A percentile compares a stretch with the other conserved stretches of the same genome.
Conservation (phyloP, 305 asterid species). For the Solanum chacoense region DNA sequence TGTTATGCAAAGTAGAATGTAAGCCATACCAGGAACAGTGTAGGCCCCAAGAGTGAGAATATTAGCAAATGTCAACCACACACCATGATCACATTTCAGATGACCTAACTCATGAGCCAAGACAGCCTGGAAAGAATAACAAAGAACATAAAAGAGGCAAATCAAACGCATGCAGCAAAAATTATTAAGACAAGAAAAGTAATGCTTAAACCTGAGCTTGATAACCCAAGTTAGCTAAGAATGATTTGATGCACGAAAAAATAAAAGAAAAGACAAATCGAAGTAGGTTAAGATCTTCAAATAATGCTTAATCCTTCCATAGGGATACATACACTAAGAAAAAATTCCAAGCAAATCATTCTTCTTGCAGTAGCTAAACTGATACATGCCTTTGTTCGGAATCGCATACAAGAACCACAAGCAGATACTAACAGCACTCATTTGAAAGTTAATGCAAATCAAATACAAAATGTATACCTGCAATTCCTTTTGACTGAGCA, state of each 20-base stretch:
- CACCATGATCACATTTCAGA: conserved; percentile 89
- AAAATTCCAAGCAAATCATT: not conserved
- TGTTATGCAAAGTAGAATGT: not conserved
- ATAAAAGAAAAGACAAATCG: not conserved
- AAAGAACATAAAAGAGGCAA: not conserved
- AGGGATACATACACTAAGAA: not conserved
- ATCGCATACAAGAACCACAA: not conserved
- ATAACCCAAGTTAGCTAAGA: not conserved
- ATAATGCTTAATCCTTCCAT: not conserved
- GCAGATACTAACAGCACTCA: not conserved
- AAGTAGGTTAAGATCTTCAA: not conserved
- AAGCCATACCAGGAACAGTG: conserved; percentile 60
- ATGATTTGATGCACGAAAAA: not conserved
- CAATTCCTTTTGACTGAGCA: conserved; percentile 70
- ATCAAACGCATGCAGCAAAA: not conserved
- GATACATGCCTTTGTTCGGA: not conserved
- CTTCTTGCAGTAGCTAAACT: not conserved
- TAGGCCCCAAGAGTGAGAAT: conserved; percentile 88
- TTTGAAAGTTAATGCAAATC: not conserved
- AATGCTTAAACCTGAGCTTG: not conserved
- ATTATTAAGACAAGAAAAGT: not conserved
- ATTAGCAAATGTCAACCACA: conserved; percentile 87
- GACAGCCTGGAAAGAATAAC: conserved; percentile 45
- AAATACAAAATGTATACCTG: conserved; percentile 38
- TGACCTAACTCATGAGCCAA: conserved; percentile 95